phyloP scores from a whole-genome alignment of 495 filamentous ascomycete species.

The Coniosporium apollinis region DNA sequence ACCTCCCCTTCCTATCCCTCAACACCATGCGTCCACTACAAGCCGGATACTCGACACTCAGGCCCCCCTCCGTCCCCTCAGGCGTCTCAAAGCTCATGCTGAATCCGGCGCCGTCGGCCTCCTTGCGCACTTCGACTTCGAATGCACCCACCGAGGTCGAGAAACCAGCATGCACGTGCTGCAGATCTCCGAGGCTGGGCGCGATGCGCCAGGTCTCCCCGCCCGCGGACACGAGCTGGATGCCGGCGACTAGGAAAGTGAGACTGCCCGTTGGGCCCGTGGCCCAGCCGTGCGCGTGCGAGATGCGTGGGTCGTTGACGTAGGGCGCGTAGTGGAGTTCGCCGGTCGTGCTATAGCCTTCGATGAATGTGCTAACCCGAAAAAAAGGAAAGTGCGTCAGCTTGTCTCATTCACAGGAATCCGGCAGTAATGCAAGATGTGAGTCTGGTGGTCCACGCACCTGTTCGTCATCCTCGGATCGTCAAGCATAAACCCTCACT shows the following conservation, averaged over 20 bases:
- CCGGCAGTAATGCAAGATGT: too few species aligned
- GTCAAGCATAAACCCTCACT: constrained; percentile 47
- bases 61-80: constrained; percentile 27
- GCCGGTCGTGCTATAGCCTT: constrained; percentile 40
- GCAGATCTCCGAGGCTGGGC: constrained; percentile 36
- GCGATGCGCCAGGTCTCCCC: constrained; percentile 35
- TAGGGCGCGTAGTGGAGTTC: constrained; percentile 42
- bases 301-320: constrained; percentile 31
- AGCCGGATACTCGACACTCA: constrained; percentile 21
- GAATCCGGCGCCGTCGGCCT: constrained; percentile 23
- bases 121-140: constrained; percentile 22
- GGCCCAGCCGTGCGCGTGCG: constrained; percentile 46
- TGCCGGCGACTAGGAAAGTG: constrained; percentile 35
- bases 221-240: constrained; percentile 31
- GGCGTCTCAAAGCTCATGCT: constrained; percentile 26
- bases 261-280: constrained; percentile 40
- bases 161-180: constrained; percentile 37
- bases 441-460: too few species aligned
- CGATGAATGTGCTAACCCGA: constrained; percentile 41
- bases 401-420: too few species aligned
- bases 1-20: constrained; percentile 9
- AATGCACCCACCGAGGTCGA: constrained; percentile 35
- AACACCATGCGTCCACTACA: constrained; percentile 4
- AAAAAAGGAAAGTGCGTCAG: too few species aligned
- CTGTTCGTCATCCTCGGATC: constrained; percentile 40